Conservation (phyloP, 345 rosid genomes). For the Moricandia arvensis region DNA sequence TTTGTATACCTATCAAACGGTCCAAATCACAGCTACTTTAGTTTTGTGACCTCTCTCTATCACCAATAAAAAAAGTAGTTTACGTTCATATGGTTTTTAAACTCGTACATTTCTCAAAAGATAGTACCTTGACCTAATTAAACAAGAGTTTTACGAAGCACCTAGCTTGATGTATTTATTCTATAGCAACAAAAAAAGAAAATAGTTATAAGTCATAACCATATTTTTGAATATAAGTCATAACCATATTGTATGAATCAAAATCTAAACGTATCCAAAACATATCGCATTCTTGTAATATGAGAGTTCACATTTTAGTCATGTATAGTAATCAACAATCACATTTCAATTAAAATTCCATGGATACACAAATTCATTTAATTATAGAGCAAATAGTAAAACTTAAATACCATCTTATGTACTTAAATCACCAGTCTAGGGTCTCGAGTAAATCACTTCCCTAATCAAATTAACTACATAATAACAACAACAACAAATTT, state of each 20-base stretch:
- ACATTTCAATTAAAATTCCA: slow-evolving; percentile 20
- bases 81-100: not conserved
- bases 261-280: not conserved
- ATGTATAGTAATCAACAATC: not conserved
- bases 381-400: not conserved
- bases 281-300: not conserved
- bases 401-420: slow-evolving; percentile 26
- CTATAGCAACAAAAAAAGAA: not conserved
- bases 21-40: not conserved
- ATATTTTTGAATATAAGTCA: too few species aligned
- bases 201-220: not conserved
- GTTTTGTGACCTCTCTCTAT: not conserved
- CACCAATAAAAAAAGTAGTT: not conserved
- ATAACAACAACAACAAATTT: not conserved
- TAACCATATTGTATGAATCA: not conserved
- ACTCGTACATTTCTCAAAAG: not conserved
- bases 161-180: not conserved
- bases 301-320: not conserved
- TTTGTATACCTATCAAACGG: not conserved
- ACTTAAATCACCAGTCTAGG: slow-evolving; percentile 16
- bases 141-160: not conserved
- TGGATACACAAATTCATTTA: slow-evolving; percentile 14
- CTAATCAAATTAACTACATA: slow-evolving; percentile 21
- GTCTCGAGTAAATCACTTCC: slow-evolving; percentile 18
- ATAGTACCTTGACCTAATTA: not conserved